A percentile compares a stretch with the other conserved stretches of the same genome.
These are phyloP conservation scores for Dendrobium nobile DNA, from an alignment of 106 monocot genomes.

Conservation along the genomic window DNA sequence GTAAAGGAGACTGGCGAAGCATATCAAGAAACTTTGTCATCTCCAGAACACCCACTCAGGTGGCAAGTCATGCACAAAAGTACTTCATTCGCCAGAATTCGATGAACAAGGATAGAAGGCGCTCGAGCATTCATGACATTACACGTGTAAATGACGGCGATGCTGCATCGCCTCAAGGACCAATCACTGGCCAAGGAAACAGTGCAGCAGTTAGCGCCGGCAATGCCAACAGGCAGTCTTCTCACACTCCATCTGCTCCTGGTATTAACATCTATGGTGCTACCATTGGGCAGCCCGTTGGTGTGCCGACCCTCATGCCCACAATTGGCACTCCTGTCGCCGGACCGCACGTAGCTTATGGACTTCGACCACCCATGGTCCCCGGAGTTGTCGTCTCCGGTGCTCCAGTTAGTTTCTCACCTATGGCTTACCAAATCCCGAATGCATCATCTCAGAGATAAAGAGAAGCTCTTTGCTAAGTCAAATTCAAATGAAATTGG, in stretches of 20 bases:
- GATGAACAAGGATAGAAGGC: constrained; percentile 79
- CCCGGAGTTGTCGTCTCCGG: constrained; percentile 36
- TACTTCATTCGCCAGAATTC: constrained; percentile 87
- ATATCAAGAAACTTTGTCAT: constrained; percentile 88
- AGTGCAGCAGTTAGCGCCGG: constrained; percentile 20
- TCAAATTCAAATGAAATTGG: too few species aligned
- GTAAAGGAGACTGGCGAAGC: constrained; percentile 91
- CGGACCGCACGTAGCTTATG: constrained; percentile 40
- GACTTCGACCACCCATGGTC: constrained; percentile 7
- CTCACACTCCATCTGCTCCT: constrained; percentile 19
- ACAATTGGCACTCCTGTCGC: constrained; percentile 44
- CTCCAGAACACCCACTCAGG: constrained; percentile 83
- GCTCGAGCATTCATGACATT: constrained; percentile 89
- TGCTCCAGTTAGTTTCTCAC: constrained; percentile 24
- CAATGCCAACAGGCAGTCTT: constrained; percentile 6
- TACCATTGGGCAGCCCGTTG: constrained; percentile 70
- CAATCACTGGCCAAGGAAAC: constrained; percentile 47
- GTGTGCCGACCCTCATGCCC: not conserved
- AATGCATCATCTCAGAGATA: constrained; percentile 32
- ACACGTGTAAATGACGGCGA: constrained; percentile 53
- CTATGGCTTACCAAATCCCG: constrained; percentile 34
- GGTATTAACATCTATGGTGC: constrained; percentile 30
- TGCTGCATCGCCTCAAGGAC: constrained; percentile 28
- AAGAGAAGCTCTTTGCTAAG: not conserved
- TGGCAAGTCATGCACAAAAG: constrained; percentile 88